Conservation (phyloP, 495 filamentous ascomycete genomes). For the Xeromyces bisporus region DNA sequence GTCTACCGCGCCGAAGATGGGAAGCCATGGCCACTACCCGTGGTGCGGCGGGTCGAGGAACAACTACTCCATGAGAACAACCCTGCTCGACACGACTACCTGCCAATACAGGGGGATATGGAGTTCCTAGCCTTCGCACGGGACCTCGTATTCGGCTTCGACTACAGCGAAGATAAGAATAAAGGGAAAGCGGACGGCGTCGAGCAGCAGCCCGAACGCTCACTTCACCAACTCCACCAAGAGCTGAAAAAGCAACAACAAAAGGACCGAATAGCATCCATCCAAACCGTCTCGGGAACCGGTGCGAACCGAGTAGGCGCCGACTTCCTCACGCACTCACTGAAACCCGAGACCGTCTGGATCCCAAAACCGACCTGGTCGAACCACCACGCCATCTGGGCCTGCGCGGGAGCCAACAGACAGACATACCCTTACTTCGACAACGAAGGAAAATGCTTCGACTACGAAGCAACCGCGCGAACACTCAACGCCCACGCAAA, state of each 20-base stretch:
- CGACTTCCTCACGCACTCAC: slow-evolving; percentile 42
- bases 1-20: slow-evolving; percentile 21
- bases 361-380: slow-evolving; percentile 17
- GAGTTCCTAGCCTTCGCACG: slow-evolving; percentile 5
- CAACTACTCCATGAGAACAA: slow-evolving; percentile 5
- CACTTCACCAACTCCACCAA: neutral
- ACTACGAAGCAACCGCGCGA: slow-evolving; percentile 10
- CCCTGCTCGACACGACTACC: slow-evolving; percentile 8
- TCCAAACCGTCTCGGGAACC: slow-evolving; percentile 71
- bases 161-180: too few species aligned
- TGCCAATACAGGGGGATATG: slow-evolving; percentile 4
- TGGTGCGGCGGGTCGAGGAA: slow-evolving; percentile 13
- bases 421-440: slow-evolving; percentile 19
- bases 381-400: slow-evolving; percentile 18
- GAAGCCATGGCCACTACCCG: slow-evolving; percentile 18
- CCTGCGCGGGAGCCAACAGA: slow-evolving; percentile 2
- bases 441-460: slow-evolving; percentile 2
- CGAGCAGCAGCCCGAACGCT: neutral
- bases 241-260: neutral
- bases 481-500: slow-evolving; percentile 6
- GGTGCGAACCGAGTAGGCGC: slow-evolving; percentile 68
- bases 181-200: too few species aligned
- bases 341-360: slow-evolving; percentile 9
- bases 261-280: slow-evolving; percentile 6
- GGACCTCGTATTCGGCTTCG: slow-evolving; percentile 5